Evolutionary conservation across 306 rosid genomes (phyloP).

Genomic region (Myrica gale): DNA sequence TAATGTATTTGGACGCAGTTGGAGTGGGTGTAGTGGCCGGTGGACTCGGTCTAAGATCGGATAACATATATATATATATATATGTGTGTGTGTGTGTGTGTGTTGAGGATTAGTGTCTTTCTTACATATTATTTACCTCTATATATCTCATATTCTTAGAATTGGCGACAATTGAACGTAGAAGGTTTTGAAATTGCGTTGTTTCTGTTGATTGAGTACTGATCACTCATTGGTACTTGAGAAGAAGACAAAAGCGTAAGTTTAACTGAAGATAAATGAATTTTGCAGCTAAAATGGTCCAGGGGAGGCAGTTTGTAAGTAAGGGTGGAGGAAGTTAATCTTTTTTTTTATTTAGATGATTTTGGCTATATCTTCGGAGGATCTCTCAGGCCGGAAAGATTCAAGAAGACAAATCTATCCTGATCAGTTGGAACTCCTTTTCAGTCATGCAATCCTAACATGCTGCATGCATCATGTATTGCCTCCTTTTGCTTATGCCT

Average conservation of each 20-base stretch:
- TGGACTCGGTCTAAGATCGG: background rate
- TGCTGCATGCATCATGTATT: slow-evolving; percentile 12
- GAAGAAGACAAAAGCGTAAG: background rate
- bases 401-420: slow-evolving; percentile 11
- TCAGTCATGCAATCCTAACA: slow-evolving; percentile 14
- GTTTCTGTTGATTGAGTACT: background rate
- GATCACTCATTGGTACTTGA: background rate
- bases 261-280: background rate
- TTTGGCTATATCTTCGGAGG: background rate
- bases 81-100: too few relatives aligned
- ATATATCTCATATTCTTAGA: too few relatives aligned
- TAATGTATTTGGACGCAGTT: background rate
- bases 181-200: background rate
- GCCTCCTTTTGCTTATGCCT: slow-evolving; percentile 15
- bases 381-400: background rate
- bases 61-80: too few relatives aligned
- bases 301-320: background rate
- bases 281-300: background rate
- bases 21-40: background rate
- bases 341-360: background rate
- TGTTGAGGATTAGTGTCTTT: background rate
- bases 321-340: background rate
- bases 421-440: slow-evolving; percentile 18
- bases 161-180: background rate
- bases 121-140: background rate